Base-by-base conservation (phyloP, 1,284 basidiomycete species). In the Wallemia ichthyophaga region DNA sequence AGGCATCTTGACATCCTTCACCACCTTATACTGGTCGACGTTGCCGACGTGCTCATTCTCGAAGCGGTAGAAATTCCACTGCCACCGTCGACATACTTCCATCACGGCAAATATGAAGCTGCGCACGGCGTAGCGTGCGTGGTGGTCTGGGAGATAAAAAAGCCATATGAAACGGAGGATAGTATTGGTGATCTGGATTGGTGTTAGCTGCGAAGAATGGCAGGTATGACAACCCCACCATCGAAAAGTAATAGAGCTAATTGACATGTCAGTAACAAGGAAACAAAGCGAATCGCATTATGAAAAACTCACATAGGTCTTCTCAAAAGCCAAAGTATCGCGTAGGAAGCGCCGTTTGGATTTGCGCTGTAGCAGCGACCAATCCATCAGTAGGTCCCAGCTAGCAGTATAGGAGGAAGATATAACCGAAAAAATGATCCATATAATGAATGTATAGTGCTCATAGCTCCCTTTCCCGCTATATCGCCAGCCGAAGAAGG, bases 61-160 rank as follows among this genome's bases (percentile, higher is more conserved):
- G 61, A 88, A 70, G 62, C 85, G 81, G 68, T 85, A 82, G 67
- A 92, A 85, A 69, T 94, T 94, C 89, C 89, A 95, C 64, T 84
- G 83, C 71, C 79, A 81, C 58, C 89, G 75, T 28, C 89, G 73
- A 1, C 87, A 66, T 71, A 88, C 78, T 67, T 95, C 89, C 28
- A 85, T 67, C 59, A 82, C 65, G 0, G 75, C 85, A 7, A 73
- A 78, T 59, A 86, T 72, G 69, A 85, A 88, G 0, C 77, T 72
- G 23, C 83, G 75, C 25, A 82, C 59, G 58, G 75, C 73, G 59
- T 75, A 69, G 63, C 73, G 72, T 0, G 76, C 73, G 0, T 75
- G 74, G 0, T 69, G 64, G 17, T 66, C 63, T 2, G 83, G 81
- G 53, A 89, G 75, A 66, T 89, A 91, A 61, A 82, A 73, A 7